Evolutionary conservation across 768 basidiomycete species (phyloP), one percentile per base, ranked within the genome.

Genomic region (Daedaleopsis nitida): DNA sequence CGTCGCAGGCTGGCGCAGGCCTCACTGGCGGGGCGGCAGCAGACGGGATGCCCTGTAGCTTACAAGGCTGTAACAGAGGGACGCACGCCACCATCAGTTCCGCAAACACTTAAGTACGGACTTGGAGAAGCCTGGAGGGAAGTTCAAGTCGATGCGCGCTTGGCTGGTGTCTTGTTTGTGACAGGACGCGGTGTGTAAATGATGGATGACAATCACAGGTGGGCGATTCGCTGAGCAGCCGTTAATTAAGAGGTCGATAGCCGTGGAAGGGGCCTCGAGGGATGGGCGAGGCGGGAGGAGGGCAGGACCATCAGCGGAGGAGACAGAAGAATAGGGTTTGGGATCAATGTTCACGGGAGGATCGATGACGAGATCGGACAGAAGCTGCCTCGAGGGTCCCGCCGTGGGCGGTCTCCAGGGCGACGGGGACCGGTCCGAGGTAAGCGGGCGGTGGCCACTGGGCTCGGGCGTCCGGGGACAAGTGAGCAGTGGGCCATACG

Each of bases 321-420:
- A n/a, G n/a, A n/a, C n/a, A n/a, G 23, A 27, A n/a, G 37, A 17
- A 27, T 23, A 34, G 38, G 49, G 34, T 23, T 38, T 38, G 19
- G 57, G 51, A 62, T 61, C 60, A 56, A 24, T 34, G 57, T 47
- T 47, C 50, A 47, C 51, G 55, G 51, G 44, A 51, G 49, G 60
- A 52, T 48, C 51, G 55, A 50, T 51, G 42, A 17, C 39, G 32
- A 32, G 54, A 56, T 56, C 49, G 42, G 60, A 55, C 34, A 49
- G 58, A 34, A 54, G 57, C 10, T 19, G 47, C 60, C 60, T 55
- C 49, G 60, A 44, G 50, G 50, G 47, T 55, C 58, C 45, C 58
- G 47, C 12, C 32, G 17, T 38, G n/a, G 13, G 35, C n/a, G 38
- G 60, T 62, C 57, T 49, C 55, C 50, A 62, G 32, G 34, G 51